Evolutionary conservation across 331 rosid species (phyloP), one percentile per base, ranked within the genome.

Genomic region (Pyrus hybrid): DNA sequence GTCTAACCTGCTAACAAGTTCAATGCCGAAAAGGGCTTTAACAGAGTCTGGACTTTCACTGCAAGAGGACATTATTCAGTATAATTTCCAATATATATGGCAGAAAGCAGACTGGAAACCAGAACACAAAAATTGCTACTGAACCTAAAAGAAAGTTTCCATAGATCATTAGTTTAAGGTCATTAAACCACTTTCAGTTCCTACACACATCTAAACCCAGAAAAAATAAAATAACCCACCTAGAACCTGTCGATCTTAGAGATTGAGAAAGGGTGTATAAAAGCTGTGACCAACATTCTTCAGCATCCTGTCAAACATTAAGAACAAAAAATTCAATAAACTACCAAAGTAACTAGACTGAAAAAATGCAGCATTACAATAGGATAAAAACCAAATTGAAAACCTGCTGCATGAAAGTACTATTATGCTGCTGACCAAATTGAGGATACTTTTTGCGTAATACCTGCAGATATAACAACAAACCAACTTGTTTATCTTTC

Each of bases 251-350:
- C 18, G 89, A 81, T 76, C 87, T 87, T 63, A 95, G 92, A 71
- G 99, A 90, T 83, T 90, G 99, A 75, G 99, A 95, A 79, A 95
- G 96, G 4, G 97, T 90, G 87, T 90, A 92, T 26, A 95, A 76
- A 86, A 95, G 88, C 80, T 95, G 99, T 21, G 99, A 90, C 99
- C 99, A 95, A 88, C 99, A 95, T 84, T 95, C 99, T 92, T 95
- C 97, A 79, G 99, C 97, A 76, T 95, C 99, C 99, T 95, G 85
- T 81, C 18, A 75, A 68, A 72, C 70, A 83, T 47, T 77, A 56
- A 69, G 73, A 70, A 63, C 51, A 80, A 73, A 32, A 33, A 17
- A 23, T 60, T 71, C 72, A 66, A 47, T 21, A 71, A 51, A 79
- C 60, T 47, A 64, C 67, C 76, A 41, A 47, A 71, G 63, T 6